Conservation (phyloP, 2,329 filamentous ascomycete genomes). For the Colletotrichum tofieldiae region DNA sequence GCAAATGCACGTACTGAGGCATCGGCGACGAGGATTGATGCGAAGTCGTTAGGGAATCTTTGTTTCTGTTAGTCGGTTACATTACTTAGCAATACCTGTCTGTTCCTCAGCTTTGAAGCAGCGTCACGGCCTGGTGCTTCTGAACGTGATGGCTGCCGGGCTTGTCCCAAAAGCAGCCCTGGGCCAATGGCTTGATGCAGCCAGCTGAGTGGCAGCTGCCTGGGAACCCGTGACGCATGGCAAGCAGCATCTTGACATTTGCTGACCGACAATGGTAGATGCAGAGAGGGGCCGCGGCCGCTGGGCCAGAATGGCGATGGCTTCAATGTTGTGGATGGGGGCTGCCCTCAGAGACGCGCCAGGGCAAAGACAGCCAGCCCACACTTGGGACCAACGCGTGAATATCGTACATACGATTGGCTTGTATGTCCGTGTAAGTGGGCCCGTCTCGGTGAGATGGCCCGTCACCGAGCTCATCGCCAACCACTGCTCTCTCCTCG, state of each 20-base stretch:
- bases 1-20: slow-evolving; percentile 37
- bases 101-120: not conserved
- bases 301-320: not conserved
- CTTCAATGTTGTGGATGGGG: not conserved
- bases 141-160: too few species aligned
- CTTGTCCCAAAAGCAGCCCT: too few species aligned
- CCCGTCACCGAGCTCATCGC: not conserved
- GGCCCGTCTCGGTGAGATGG: not conserved
- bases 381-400: too few species aligned
- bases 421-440: not conserved
- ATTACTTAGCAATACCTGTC: not conserved
- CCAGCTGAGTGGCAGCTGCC: too few species aligned
- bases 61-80: not conserved
- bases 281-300: not conserved
- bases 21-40: too few species aligned
- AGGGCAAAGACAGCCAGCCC: not conserved
- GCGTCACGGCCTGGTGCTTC: too few species aligned
- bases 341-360: not conserved
- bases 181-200: too few species aligned
- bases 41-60: not conserved
- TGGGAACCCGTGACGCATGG: not conserved
- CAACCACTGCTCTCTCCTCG: not conserved
- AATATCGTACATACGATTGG: not conserved
- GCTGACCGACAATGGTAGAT: not conserved
- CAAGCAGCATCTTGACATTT: not conserved